phyloP scores from a whole-genome alignment of 345 rosid species.

The Salix purpurea region DNA sequence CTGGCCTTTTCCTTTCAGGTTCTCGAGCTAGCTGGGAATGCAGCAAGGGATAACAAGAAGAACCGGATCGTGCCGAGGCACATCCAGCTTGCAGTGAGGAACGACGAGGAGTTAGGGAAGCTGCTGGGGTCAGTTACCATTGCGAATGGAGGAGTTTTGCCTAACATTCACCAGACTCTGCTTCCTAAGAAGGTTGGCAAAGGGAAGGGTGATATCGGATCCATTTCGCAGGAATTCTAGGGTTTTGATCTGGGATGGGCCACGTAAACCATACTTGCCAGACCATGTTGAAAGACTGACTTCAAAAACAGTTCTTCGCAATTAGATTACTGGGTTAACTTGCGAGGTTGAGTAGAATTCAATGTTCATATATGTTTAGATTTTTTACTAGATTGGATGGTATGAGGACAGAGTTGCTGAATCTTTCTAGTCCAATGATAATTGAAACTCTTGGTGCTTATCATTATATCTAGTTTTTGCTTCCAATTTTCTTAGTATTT shows the following conservation, averaged over 20 bases:
- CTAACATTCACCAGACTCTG: constrained; percentile 58
- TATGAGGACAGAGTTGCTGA: too few species aligned
- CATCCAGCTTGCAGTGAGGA: constrained; percentile 67
- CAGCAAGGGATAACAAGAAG: constrained; percentile 79
- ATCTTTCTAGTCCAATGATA: too few species aligned
- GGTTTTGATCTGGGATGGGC: background rate
- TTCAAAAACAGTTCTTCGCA: too few species aligned
- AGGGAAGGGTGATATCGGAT: constrained; percentile 59
- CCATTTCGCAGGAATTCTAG: constrained; percentile 50
- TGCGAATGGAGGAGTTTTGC: constrained; percentile 71
- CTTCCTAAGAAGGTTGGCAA: constrained; percentile 48
- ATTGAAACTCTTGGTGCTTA: too few species aligned
- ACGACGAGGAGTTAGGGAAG: constrained; percentile 63
- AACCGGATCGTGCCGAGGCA: constrained; percentile 65
- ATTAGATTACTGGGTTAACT: too few species aligned
- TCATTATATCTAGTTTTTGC: too few species aligned
- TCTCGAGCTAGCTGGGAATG: constrained; percentile 68
- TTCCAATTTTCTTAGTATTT: too few species aligned
- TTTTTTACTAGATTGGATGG: too few species aligned
- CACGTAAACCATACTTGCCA: too few species aligned
- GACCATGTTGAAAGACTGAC: too few species aligned
- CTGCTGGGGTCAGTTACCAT: constrained; percentile 60
- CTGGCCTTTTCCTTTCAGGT: constrained; percentile 26
- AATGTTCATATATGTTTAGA: too few species aligned
- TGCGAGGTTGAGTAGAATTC: too few species aligned